Base-by-base conservation (phyloP, 139 green algal genomes). In the Ostreobium quekettii region DNA sequence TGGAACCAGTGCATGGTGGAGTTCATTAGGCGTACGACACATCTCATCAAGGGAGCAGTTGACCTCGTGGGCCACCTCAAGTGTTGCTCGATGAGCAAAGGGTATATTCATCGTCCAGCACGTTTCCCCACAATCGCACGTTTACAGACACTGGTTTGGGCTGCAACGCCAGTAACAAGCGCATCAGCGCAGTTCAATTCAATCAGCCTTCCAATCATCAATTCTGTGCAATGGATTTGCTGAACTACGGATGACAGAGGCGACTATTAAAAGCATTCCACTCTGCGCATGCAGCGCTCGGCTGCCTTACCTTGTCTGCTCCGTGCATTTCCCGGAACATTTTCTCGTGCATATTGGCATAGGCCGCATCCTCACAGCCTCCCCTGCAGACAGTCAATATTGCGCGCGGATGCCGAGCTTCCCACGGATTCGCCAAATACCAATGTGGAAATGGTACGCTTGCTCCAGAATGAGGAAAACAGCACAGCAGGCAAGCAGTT, bases 291-390 rank as follows among this genome's bases (percentile, higher is more conserved):
- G n/a, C n/a, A n/a, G n/a, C n/a, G n/a, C n/a, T n/a, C n/a, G n/a
- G 53, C 19, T 33, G 56, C 8, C 67, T 57, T 39, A 67, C 76
- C 72, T 79, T 49, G 68, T 95, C 86, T 2, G 67, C 63, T 22
- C 64, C 75, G 70, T 93, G 85, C 75, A 89, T 39, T 71, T 84
- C 32, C 22, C 80, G 49, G 68, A 92, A 93, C 37, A 70, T 61
- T 19, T 78, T 60, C n/a, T 74, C 26, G 5, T 39, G 65, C 31
- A 84, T 75, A 57, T 66, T 70, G 11, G 38, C 30, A 26, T 60
- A 6, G 19, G 47, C n/a, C 3, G 29, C 32, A 57, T 74, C 72
- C 4, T 47, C n/a, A 30, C 56, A 33, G 11, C 47, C 8, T 65
- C 24, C 66, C 53, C 35, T 64, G 7, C 26, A 66, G 4, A 31